phyloP scores from a whole-genome alignment of 164 flowering plant species.

The Vitis rupestris region DNA sequence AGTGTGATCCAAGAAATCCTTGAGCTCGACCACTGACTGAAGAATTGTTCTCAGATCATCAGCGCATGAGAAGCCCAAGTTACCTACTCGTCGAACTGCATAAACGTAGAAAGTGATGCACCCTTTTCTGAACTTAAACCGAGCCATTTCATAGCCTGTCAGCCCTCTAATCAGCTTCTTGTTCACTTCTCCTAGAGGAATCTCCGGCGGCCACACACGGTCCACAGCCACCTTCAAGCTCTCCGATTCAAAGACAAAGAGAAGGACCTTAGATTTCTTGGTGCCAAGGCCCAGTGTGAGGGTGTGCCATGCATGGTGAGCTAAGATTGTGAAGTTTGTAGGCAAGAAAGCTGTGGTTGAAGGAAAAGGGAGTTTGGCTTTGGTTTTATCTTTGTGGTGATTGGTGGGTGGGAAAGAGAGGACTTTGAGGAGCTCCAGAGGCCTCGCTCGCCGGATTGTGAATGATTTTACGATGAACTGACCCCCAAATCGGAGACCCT shows the following conservation, averaged over 20 bases:
- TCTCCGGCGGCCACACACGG: constrained; percentile 75
- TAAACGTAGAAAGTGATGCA: constrained; percentile 87
- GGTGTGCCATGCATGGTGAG: constrained; percentile 98
- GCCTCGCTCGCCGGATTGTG: constrained; percentile 72
- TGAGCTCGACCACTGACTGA: constrained; percentile 69
- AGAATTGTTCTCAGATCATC: constrained; percentile 69
- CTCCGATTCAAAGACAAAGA: constrained; percentile 80
- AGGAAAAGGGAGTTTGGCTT: constrained; percentile 41
- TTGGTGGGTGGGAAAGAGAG: constrained; percentile 49
- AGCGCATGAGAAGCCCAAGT: constrained; percentile 51
- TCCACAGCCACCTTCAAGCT: constrained; percentile 50
- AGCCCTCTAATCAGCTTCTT: constrained; percentile 60
- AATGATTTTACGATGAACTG: constrained; percentile 88
- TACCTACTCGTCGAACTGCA: constrained; percentile 59
- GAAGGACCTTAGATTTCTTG: constrained; percentile 80
- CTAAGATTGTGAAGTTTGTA: constrained; percentile 92
- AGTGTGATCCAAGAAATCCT: constrained; percentile 94
- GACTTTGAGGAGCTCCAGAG: constrained; percentile 59
- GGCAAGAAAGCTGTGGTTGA: constrained; percentile 78
- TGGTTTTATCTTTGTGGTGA: constrained; percentile 7
- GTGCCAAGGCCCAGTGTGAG: constrained; percentile 94
- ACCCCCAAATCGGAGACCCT: constrained; percentile 82
- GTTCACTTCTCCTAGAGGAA: constrained; percentile 89
- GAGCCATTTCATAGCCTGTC: constrained; percentile 70
- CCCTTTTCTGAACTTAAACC: constrained; percentile 93